Percentiles rank a stretch among this genome's conserved stretches.
Evolutionary conservation across 1,284 basidiomycete species (phyloP).

Genomic region (Ganoderma sinense): DNA sequence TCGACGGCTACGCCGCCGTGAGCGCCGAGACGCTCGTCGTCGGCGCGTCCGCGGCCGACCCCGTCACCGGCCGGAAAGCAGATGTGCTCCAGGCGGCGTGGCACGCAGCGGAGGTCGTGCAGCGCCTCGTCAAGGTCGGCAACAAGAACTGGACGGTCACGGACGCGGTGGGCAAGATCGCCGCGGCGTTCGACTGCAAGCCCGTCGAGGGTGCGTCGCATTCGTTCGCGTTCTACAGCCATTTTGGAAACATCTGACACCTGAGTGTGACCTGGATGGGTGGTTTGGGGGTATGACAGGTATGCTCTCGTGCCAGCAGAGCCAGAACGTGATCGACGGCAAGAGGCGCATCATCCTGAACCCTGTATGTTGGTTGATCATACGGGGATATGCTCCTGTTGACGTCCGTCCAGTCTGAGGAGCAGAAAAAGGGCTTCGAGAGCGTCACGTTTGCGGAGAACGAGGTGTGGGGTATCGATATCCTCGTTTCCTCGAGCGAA

Average conservation of each 20-base stretch:
- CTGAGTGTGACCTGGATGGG: neutral
- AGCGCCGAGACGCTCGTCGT: slow-evolving; percentile 93
- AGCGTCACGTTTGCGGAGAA: slow-evolving; percentile 88
- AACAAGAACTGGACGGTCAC: slow-evolving; percentile 97
- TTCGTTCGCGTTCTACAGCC: neutral
- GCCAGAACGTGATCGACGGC: slow-evolving; percentile 94
- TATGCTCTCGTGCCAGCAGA: slow-evolving; percentile 92
- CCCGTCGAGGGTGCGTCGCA: slow-evolving; percentile 84
- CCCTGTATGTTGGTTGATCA: slow-evolving; percentile 50
- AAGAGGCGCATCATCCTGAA: slow-evolving; percentile 96
- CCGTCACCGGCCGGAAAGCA: slow-evolving; percentile 86
- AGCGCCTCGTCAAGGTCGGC: slow-evolving; percentile 87
- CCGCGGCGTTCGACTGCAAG: slow-evolving; percentile 82
- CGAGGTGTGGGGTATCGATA: slow-evolving; percentile 96
- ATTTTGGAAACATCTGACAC: neutral
- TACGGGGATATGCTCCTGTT: neutral
- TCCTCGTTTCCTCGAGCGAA: slow-evolving; percentile 88
- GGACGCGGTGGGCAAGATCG: slow-evolving; percentile 82
- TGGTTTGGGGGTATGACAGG: slow-evolving; percentile 49
- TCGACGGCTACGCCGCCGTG: slow-evolving; percentile 93
- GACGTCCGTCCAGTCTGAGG: slow-evolving; percentile 52
- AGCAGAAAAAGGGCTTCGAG: slow-evolving; percentile 88
- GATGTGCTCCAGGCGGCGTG: slow-evolving; percentile 95
- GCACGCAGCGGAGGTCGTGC: slow-evolving; percentile 90
- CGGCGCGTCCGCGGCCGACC: slow-evolving; percentile 73